Base-by-base conservation (phyloP, 116 monocot genomes). In the Trichopus zeylanicus region DNA sequence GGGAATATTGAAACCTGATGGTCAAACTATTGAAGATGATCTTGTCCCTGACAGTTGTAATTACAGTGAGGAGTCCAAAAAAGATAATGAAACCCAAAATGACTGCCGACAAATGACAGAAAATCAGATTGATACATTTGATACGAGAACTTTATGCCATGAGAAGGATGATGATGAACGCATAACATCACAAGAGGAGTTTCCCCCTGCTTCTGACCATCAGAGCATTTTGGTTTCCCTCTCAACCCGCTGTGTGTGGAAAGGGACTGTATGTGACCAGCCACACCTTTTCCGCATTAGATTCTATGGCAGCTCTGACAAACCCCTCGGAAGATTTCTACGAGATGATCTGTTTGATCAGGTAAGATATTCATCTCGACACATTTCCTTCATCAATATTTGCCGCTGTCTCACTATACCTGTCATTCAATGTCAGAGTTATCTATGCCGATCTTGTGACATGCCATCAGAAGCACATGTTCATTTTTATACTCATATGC, bases 401-500 rank as follows among this genome's bases (percentile, higher is more conserved):
- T 26, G 51, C 48, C 16, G 26, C 35, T 35, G 15, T 67, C 38
- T 62, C 33, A 63, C 15, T 51, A 12, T 29, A 59, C 26, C 3
- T 11, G 68, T 35, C 51, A 68, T 35, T 60, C 46, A 32, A 25
- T 62, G 37, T 61, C 76, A 97, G 91, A 79, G 66, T 60, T 87
- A 81, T 64, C 72, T 48, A 7, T 97, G 91, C 22, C 74, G 29
- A 61, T 84, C 79, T 15, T 97, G 97, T 73, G 87, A 97, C 13
- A 76, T 79, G 77, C 87, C 97, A 42, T 77, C 87, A 51, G 97
- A 97, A 73, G 91, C 97, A 53, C 97, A 97, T 76, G 82, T 97
- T 69, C 80, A 80, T 64, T 97, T 82, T 68, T 97, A 97, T 59
- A 91, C 87, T 26, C 97, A 97, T 73, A 79, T 62, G 19, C 87